Evolutionary conservation across 139 green algal species (phyloP).

Genomic region (Picocystis salinarum): DNA sequence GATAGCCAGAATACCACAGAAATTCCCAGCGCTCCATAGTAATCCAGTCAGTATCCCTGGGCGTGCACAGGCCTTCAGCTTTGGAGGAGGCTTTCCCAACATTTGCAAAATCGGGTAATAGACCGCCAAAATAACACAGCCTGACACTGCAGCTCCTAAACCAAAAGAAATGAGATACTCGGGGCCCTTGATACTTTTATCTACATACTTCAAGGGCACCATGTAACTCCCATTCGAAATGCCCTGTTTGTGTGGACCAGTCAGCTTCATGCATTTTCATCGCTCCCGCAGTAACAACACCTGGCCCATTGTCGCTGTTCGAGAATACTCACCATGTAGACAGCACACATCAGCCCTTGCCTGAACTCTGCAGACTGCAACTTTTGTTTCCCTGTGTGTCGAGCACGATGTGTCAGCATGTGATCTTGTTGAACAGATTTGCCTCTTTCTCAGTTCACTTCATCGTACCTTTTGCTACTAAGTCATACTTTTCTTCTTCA

Average conservation of each 20-base stretch:
- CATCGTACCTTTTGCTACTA: no score
- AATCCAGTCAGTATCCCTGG: slow-evolving; percentile 1
- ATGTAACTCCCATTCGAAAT: slow-evolving; percentile 5
- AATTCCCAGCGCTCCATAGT: slow-evolving; percentile 7
- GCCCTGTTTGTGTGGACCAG: no score
- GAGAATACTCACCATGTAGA: no score
- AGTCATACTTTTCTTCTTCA: slow-evolving; percentile 10
- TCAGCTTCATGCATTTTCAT: no score
- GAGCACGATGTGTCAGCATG: no score
- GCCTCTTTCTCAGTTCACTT: no score
- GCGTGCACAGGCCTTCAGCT: background rate
- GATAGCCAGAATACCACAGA: slow-evolving; percentile 5
- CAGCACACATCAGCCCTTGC: background rate
- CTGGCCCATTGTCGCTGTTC: no score
- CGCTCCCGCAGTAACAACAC: no score
- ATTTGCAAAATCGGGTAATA: background rate
- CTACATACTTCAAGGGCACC: slow-evolving; percentile 6
- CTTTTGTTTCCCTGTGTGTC: no score
- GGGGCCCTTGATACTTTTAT: background rate
- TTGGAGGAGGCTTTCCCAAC: no score
- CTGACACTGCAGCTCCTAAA: background rate
- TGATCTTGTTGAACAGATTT: no score
- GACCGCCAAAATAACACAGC: background rate
- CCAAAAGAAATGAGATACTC: slow-evolving; percentile 8
- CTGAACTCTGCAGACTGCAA: no score